Evolutionary conservation across 352 stramenopile species (phyloP), one percentile per base, ranked within the genome.

Genomic region (Pythium rhizo-oryzae): DNA sequence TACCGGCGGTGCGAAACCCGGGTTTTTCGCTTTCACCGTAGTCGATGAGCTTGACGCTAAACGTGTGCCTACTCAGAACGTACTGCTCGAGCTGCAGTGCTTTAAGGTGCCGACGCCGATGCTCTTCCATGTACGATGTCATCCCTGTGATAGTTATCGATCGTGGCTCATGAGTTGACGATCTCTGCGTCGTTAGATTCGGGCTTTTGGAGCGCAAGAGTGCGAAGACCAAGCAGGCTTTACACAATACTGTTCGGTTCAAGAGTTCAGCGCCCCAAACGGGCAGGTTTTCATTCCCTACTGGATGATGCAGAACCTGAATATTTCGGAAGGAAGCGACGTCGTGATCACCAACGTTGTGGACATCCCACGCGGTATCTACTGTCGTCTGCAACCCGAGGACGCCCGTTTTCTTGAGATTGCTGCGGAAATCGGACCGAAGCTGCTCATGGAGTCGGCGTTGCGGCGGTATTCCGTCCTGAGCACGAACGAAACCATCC

Each of bases 241-340:
- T 28, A 39, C 51, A 13, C 80, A 91, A 46, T 85, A 84, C 41
- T 88, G 82, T 54, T 85, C 79, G 0, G 80, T 91, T 13, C 79
- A 88, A 50, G 82, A 91, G 46, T 91, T 91, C 59, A 89, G 80
- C 58, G 75, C 82, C 25, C 74, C 80, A 2, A 65, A 80, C 28
- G 80, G 76, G 2, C 72, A 87, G 52, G 76, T 78, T 18, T 91
- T 83, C 47, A 73, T 87, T 19, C 82, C 82, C 1, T 88, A 87
- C 59, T 91, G 82, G 82, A 85, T 91, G 35, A 91, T 91, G 82
- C 79, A 89, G 58, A 84, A 81, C 55, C 67, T 89, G 8, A 23
- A 72, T 5, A 61, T 86, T 25, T 35, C 61, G 0, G 82, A 89
- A 72, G 82, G 79, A 8, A 70, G 53, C 0, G 64, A 65, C 11